Evolutionary conservation across 176 grass and related monocot genomes (phyloP).

Genomic region (Raddia guianensis): DNA sequence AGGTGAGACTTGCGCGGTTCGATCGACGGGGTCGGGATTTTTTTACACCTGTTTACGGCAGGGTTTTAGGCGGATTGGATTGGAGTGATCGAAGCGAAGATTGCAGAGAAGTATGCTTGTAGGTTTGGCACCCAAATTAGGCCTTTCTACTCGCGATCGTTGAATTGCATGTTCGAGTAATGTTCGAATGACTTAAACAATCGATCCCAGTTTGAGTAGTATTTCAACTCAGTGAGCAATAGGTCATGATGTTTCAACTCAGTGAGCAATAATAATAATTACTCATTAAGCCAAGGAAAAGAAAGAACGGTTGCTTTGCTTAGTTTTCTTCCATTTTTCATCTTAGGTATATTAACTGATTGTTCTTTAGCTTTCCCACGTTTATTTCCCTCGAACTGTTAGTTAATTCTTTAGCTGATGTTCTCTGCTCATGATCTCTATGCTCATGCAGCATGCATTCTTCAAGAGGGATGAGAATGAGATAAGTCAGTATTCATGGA

Average conservation of each 20-base stretch:
- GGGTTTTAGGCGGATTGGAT: constrained; percentile 25
- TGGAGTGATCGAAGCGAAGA: neutral
- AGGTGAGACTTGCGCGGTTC: constrained; percentile 48
- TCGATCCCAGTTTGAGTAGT: neutral
- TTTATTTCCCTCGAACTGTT: neutral
- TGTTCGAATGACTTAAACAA: neutral
- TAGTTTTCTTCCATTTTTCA: neutral
- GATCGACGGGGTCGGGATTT: constrained; percentile 13
- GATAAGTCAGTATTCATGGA: constrained; percentile 82
- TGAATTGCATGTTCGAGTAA: neutral
- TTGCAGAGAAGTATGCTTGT: neutral
- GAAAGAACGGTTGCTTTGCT: neutral
- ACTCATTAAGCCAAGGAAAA: neutral
- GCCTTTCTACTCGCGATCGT: neutral
- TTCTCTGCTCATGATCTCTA: constrained; percentile 17
- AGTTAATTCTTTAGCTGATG: too few relatives aligned
- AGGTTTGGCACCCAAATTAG: neutral
- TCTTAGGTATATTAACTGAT: neutral
- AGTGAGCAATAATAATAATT: neutral
- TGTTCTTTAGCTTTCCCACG: neutral
- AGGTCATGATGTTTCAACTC: neutral
- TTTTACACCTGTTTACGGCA: neutral
- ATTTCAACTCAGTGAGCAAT: neutral
- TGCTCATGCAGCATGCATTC: constrained; percentile 62
- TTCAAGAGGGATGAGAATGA: constrained; percentile 85